These are phyloP conservation scores for Daldinia bambusicola DNA, from an alignment of 495 filamentous ascomycete species.

Conservation along the genomic window DNA sequence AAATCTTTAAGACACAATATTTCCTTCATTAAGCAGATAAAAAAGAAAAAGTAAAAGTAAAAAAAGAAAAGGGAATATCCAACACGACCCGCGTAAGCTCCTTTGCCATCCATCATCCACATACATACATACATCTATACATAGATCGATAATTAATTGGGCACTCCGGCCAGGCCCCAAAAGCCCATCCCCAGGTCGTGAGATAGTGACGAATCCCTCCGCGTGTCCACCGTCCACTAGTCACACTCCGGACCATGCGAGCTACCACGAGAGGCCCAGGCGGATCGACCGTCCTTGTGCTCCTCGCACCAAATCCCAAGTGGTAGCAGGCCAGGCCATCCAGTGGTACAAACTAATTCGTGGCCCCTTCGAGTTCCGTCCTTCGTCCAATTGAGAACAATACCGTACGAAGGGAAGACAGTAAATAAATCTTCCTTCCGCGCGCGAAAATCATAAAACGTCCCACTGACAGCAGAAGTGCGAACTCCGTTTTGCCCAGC, in stretches of 20 bases:
- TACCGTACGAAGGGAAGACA: conserved; percentile 30
- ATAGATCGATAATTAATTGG: conserved; percentile 29
- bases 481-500: conserved; percentile 52
- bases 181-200: conserved; percentile 20
- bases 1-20: conserved; percentile 7
- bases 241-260: conserved; percentile 29
- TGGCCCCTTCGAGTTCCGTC: conserved; percentile 20
- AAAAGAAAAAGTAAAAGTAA: too few relatives aligned
- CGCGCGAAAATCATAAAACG: conserved; percentile 35
- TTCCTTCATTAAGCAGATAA: conserved; percentile 19
- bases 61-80: conserved; percentile 28
- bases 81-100: not conserved
- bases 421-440: conserved; percentile 6
- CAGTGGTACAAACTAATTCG: conserved; percentile 36
- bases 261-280: conserved; percentile 21
- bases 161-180: conserved; percentile 18
- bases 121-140: conserved; percentile 17
- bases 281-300: conserved; percentile 40
- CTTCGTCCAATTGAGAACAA: conserved; percentile 38
- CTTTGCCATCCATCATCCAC: not conserved
- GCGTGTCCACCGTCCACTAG: conserved; percentile 39
- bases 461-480: conserved; percentile 50
- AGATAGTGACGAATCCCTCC: conserved; percentile 39
- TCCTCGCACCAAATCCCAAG: conserved; percentile 14
- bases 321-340: conserved; percentile 13